Conservation (phyloP, 768 basidiomycete genomes). For the Termitomyces sp. region DNA sequence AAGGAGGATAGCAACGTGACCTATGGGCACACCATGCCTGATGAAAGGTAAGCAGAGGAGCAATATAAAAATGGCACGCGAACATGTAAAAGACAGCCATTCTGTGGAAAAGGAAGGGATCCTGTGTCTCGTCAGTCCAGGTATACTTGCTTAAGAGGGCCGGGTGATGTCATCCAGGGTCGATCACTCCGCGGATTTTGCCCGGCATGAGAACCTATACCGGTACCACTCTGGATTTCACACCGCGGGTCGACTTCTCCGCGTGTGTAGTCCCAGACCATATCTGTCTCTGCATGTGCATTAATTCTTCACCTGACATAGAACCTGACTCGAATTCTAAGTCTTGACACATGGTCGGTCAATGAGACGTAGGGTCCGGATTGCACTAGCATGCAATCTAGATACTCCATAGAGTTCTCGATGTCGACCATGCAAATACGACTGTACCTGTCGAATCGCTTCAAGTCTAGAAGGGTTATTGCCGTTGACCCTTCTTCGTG, state of each 20-base stretch:
- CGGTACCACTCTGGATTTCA: background rate
- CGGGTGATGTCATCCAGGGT: slow-evolving; percentile 6
- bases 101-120: background rate
- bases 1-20: slow-evolving; percentile 56
- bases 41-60: background rate
- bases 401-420: background rate
- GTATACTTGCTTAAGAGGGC: background rate
- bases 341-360: background rate
- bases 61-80: background rate
- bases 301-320: background rate
- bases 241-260: background rate
- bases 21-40: slow-evolving; percentile 58
- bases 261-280: background rate
- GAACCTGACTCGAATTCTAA: background rate
- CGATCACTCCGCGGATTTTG: background rate
- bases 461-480: too few relatives aligned
- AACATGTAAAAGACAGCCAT: slow-evolving; percentile 18
- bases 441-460: background rate
- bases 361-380: background rate
- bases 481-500: too few relatives aligned
- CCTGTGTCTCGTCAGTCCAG: background rate
- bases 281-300: background rate
- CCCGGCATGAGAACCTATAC: background rate
- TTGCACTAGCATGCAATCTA: background rate
- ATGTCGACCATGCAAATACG: too few relatives aligned